Conservation (phyloP, 2,329 filamentous ascomycete genomes). For the Penicillium vulpinum region DNA sequence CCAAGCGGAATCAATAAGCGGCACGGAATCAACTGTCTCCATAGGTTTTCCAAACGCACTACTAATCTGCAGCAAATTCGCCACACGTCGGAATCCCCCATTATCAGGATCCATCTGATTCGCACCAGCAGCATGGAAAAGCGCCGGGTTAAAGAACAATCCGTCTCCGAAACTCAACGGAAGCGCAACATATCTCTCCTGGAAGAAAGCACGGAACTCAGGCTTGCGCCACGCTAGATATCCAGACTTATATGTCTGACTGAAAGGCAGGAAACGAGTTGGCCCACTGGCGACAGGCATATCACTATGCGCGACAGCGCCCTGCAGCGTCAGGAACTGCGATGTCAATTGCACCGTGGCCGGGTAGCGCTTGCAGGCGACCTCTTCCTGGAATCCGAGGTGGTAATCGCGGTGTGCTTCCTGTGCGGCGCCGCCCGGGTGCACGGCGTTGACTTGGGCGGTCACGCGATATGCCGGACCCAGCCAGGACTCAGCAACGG, state of each 20-base stretch:
- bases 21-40: slow-evolving; percentile 58
- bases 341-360: slow-evolving; percentile 55
- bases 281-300: slow-evolving; percentile 61
- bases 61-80: slow-evolving; percentile 64
- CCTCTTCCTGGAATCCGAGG: slow-evolving; percentile 60
- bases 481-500: slow-evolving; percentile 58
- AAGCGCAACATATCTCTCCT: slow-evolving; percentile 54
- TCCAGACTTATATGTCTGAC: slow-evolving; percentile 57
- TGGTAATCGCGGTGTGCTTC: slow-evolving; percentile 64
- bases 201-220: slow-evolving; percentile 58
- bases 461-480: slow-evolving; percentile 62
- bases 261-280: slow-evolving; percentile 62
- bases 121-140: slow-evolving; percentile 64
- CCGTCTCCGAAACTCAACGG: slow-evolving; percentile 59
- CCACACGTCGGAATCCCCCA: slow-evolving; percentile 51
- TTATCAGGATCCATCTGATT: slow-evolving; percentile 43
- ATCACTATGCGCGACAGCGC: slow-evolving; percentile 62
- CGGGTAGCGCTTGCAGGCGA: slow-evolving; percentile 51
- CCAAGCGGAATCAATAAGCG: slow-evolving; percentile 56
- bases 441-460: slow-evolving; percentile 63
- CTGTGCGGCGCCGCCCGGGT: slow-evolving; percentile 59
- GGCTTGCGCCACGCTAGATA: slow-evolving; percentile 58
- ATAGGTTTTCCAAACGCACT: slow-evolving; percentile 65
- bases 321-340: slow-evolving; percentile 62
- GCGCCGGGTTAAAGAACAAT: slow-evolving; percentile 63